Conservation (phyloP, 768 basidiomycete genomes). For the Calocybe gangraenosa region DNA sequence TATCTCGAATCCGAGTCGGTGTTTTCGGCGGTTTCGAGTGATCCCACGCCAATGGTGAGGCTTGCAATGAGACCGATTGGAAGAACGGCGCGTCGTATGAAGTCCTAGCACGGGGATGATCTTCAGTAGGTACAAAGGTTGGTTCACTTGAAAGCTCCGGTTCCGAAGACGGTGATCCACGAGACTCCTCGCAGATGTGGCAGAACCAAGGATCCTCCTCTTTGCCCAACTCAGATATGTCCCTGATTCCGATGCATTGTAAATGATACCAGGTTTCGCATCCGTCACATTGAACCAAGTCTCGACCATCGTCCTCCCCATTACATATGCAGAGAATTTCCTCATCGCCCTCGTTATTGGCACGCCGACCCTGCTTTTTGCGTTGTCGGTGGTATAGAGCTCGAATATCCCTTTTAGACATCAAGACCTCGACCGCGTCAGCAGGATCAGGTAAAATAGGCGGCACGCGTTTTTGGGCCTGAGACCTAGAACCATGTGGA, state of each 20-base stretch:
- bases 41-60: constrained; percentile 56
- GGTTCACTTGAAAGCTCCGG: constrained; percentile 46
- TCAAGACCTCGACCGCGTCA: constrained; percentile 68
- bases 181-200: constrained; percentile 43
- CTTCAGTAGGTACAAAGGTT: constrained; percentile 66
- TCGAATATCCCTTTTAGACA: constrained; percentile 69
- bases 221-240: constrained; percentile 58
- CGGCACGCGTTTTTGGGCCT: constrained; percentile 24
- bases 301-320: constrained; percentile 65
- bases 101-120: constrained; percentile 35
- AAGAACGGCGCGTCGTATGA: constrained; percentile 58
- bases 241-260: constrained; percentile 69
- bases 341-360: constrained; percentile 40
- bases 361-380: constrained; percentile 30
- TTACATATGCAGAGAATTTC: constrained; percentile 63
- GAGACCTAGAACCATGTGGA: constrained; percentile 24
- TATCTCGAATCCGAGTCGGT: constrained; percentile 33
- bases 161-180: constrained; percentile 37
- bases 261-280: constrained; percentile 84
- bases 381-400: constrained; percentile 51
- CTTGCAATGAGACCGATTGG: constrained; percentile 44
- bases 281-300: constrained; percentile 77
- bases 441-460: constrained; percentile 65
- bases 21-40: constrained; percentile 40
- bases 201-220: constrained; percentile 85